Base-by-base conservation (phyloP, 768 basidiomycete genomes). In the Cystobasidium ongulense region DNA sequence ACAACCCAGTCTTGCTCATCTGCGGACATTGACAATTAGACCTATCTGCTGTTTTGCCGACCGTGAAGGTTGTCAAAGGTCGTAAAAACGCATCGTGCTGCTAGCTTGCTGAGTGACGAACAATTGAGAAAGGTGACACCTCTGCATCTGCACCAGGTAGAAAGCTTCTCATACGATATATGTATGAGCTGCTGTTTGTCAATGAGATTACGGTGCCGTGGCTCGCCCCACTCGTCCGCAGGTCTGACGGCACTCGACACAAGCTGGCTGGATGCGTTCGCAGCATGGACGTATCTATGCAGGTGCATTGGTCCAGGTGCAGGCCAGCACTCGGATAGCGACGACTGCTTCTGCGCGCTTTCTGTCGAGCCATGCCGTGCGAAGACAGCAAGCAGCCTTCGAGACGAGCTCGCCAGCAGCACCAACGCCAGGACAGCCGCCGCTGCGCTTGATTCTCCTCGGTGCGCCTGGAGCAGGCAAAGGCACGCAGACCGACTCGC, bases 391-490 rank as follows among this genome's bases (percentile, higher is more conserved):
- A 59, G 57, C 57, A 29, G 33, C 23, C 57, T 27, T 29, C 57
- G 57, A 27, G 29, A 35, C 25, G 29, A 11, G 11, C 23, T 59
- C 57, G 33, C 33, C 57, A 31, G 29, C 57, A 59, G 8, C 57
- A 59, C 33, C 57, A 11, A 5, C 23, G 25, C 33, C 57, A 29
- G 29, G 33, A 35, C 57, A 31, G 57, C 57, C 25, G 33, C 53
- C 68, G 1, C 35, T 71, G 53, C 68, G 53, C 8, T 35, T 71
- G 50, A 54, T 71, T 38, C 33, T 71, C 7, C 54, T 71, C n/a
- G 68, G 68, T 29, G 68, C 68, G 38, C 68, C 68, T 21, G 68
- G 68, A 13, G 68, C 68, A 33, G 68, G 68, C 54, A 71, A 71
- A 59, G 68, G 68, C 33, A 71, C 68, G 2, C 68, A 71, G 68